Conservation (phyloP, 495 filamentous ascomycete species). For the Podospora pseudopauciseta region DNA sequence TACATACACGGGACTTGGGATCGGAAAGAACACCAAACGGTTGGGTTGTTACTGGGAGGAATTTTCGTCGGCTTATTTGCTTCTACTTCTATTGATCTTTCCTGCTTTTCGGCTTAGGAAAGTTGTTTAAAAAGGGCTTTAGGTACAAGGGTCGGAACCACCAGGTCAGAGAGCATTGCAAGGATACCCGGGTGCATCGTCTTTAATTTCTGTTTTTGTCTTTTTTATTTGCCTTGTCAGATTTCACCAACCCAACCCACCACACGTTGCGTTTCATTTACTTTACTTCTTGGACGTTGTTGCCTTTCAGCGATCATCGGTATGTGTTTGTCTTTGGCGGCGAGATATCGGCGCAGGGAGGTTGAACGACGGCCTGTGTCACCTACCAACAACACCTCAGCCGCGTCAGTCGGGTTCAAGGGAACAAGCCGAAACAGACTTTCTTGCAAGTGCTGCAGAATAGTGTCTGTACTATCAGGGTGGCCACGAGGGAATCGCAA, state of each 20-base stretch:
- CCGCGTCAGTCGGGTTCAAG: background rate
- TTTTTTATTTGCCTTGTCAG: background rate
- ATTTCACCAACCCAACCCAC: background rate
- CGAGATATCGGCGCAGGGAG: background rate
- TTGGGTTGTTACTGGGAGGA: background rate
- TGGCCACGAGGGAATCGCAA: background rate
- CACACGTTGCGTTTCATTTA: background rate
- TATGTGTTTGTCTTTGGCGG: background rate
- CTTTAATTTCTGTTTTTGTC: conserved; percentile 5
- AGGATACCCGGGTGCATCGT: conserved; percentile 27
- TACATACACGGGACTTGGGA: background rate
- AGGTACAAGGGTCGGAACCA: conserved; percentile 8
- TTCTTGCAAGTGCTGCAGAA: background rate
- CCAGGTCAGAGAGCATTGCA: conserved; percentile 14
- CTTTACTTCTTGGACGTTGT: background rate
- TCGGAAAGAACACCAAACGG: background rate
- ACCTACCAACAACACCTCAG: background rate
- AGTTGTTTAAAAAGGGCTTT: conserved; percentile 1
- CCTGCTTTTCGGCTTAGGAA: background rate
- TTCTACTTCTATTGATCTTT: background rate
- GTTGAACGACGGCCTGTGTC: background rate
- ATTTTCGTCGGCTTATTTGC: background rate
- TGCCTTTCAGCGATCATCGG: background rate
- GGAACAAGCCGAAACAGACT: background rate
- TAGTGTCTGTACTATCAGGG: background rate